phyloP scores from a whole-genome alignment of 2,329 filamentous ascomycete genomes.

The Botrytis deweyae region DNA sequence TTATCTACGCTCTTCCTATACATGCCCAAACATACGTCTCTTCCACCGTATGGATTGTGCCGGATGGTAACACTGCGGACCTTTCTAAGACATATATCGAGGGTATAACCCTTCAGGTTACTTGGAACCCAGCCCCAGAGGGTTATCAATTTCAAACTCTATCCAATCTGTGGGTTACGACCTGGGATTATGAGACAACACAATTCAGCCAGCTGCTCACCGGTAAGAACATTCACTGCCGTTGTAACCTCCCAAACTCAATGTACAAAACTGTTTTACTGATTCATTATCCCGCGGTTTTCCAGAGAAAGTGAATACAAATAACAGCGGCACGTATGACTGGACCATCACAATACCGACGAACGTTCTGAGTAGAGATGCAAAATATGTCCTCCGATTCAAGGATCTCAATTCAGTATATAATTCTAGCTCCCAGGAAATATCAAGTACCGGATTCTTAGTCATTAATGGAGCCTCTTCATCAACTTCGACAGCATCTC shows the following conservation, averaged over 20 bases:
- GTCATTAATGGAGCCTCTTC: neutral
- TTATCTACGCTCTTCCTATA: neutral
- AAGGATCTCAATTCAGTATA: neutral
- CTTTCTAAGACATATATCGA: neutral
- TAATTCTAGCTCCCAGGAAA: neutral
- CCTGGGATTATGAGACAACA: neutral
- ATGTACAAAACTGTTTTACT: neutral
- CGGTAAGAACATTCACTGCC: neutral
- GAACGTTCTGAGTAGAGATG: neutral
- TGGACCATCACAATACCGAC: neutral
- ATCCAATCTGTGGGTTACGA: slow-evolving; percentile 5
- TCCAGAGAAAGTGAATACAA: neutral
- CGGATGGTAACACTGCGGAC: neutral
- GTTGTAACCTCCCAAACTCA: too few species aligned
- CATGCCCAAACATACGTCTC: neutral
- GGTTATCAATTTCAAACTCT: neutral
- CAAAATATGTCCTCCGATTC: slow-evolving; percentile 9
- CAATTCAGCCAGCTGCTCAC: neutral
- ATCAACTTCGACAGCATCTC: neutral
- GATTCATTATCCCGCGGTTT: neutral
- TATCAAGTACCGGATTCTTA: slow-evolving; percentile 10
- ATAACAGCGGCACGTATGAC: neutral
- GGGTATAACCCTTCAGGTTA: neutral
- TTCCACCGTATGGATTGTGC: slow-evolving; percentile 6
- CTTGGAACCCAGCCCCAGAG: neutral